Evolutionary conservation across 768 basidiomycete species (phyloP), one percentile per base, ranked within the genome.

Genomic region (Leucosporidium scottii): DNA sequence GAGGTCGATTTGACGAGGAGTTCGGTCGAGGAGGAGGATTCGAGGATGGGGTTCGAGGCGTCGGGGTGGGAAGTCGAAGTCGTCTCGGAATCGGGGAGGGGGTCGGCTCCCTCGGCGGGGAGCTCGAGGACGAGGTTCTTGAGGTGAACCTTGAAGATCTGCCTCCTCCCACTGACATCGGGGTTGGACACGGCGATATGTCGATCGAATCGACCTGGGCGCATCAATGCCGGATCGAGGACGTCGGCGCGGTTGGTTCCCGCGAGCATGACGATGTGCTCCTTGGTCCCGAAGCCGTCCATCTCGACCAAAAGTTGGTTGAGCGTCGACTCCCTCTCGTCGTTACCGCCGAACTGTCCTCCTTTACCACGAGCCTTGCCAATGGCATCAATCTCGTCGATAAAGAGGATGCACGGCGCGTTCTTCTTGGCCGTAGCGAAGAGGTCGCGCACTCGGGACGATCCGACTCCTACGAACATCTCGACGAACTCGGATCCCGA

Each of bases 391-490:
- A 99, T 99, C 81, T 99, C 96, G 79, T 99, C 96, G 70, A 99
- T 85, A 80, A 99, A 99, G 77, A 99, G 90, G 82, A 99, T 99
- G 77, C 91, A 93, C 0, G 96, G 96, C 0, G 96, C 93, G 77
- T 96, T 85, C 82, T 97, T 97, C 84, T 90, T 93, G 57, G 96
- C 96, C 6, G 89, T 93, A 44, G 93, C 89, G 78, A 99, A 99
- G 53, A 99, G 86, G 79, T 99, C 96, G 58, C 96, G 87, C 17
- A 99, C 96, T 70, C 96, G 86, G 5, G 92, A 93, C 3, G 96
- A 93, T 66, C 96, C 96, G 61, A 98, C 96, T 79, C 96, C 96
- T 74, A 99, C 96, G 77, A 98, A 99, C 93, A 98, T 97, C 81
- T 99, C 96, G 68, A 99, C 93, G 77, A 99, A 98, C 77, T 99